A percentile compares a stretch with the other conserved stretches of the same genome.
Conservation (phyloP, 305 asterid genomes). For the Fraxinus greggii region DNA sequence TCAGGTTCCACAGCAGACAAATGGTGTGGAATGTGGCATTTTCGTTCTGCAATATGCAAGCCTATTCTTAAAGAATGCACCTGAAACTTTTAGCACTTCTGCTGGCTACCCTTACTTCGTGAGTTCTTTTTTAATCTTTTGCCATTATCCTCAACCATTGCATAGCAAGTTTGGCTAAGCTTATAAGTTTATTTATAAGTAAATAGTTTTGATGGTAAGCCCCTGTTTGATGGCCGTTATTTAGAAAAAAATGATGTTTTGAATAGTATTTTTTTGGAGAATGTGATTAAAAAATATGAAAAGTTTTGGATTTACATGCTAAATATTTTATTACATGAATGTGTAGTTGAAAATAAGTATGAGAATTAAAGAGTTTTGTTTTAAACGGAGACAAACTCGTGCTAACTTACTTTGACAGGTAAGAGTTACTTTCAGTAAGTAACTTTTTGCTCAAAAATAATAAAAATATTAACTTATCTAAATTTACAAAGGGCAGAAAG, state of each 20-base stretch:
- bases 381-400: too few species aligned
- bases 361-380: too few species aligned
- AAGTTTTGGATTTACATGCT: too few species aligned
- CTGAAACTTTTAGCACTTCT: constrained; percentile 36
- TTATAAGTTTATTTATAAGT: neutral
- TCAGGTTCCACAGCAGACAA: constrained; percentile 61
- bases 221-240: too few species aligned
- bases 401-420: neutral
- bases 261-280: too few species aligned
- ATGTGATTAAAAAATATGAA: too few species aligned
- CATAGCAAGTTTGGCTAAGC: neutral
- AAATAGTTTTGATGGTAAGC: neutral
- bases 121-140: constrained; percentile 22
- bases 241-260: too few species aligned
- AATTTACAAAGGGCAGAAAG: neutral
- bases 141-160: neutral
- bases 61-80: constrained; percentile 42
- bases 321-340: too few species aligned
- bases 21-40: constrained; percentile 43
- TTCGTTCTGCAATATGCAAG: constrained; percentile 35
- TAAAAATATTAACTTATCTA: neutral
- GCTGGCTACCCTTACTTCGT: constrained; percentile 53
- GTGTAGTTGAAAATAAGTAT: too few species aligned
- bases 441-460: neutral
- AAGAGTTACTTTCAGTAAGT: neutral